Evolutionary conservation across 768 basidiomycete species (phyloP).

Genomic region (Leccinum pellstonianum): DNA sequence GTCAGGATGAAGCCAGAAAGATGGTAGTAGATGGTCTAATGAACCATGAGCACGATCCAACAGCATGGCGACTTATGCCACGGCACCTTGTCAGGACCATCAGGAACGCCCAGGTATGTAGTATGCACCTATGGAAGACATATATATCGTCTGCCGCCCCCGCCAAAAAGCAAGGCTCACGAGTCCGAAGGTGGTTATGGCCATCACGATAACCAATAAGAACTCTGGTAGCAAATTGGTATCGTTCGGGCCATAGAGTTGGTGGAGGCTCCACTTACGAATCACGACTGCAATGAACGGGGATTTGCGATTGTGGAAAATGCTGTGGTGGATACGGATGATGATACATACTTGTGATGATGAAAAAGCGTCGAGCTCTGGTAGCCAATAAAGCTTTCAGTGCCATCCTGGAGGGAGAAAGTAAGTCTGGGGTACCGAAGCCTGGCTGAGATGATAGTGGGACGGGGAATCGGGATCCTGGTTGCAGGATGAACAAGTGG

Average conservation of each 20-base stretch:
- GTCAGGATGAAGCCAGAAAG: slow-evolving; percentile 80
- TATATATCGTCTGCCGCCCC: slow-evolving; percentile 5
- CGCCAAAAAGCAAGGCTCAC: slow-evolving; percentile 37
- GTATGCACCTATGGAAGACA: slow-evolving; percentile 46
- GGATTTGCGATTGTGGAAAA: slow-evolving; percentile 9
- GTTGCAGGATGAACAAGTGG: too few species aligned
- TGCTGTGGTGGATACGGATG: background rate
- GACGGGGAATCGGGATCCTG: background rate
- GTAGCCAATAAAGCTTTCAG: slow-evolving; percentile 71
- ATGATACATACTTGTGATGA: slow-evolving; percentile 58
- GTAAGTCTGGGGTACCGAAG: slow-evolving; percentile 12
- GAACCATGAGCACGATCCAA: slow-evolving; percentile 13
- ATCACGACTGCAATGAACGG: slow-evolving; percentile 42
- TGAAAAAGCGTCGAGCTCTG: slow-evolving; percentile 67
- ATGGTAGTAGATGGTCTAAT: slow-evolving; percentile 77
- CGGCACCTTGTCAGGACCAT: slow-evolving; percentile 50
- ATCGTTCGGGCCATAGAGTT: background rate
- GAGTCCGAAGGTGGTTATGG: slow-evolving; percentile 63
- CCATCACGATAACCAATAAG: slow-evolving; percentile 69
- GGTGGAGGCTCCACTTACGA: slow-evolving; percentile 47
- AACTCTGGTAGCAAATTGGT: slow-evolving; percentile 54
- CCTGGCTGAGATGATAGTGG: slow-evolving; percentile 15
- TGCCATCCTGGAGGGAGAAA: slow-evolving; percentile 49
- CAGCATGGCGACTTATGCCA: background rate
- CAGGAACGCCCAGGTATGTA: slow-evolving; percentile 25